These are phyloP conservation scores for Halenospora varia DNA, from an alignment of 495 filamentous ascomycete genomes.

Conservation along the genomic window DNA sequence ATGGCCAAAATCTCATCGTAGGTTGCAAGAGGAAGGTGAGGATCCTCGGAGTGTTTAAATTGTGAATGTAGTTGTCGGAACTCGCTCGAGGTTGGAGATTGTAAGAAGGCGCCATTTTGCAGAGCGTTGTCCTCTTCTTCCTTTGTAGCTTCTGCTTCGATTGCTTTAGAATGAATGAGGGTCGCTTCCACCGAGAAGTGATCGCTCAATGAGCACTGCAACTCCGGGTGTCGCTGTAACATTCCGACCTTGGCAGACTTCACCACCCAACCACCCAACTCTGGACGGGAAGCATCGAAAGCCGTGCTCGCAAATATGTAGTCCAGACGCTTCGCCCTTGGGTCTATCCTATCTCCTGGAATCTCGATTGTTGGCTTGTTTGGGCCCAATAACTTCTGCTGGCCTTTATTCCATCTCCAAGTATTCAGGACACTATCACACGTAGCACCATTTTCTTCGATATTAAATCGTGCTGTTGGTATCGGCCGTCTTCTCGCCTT, in stretches of 20 bases:
- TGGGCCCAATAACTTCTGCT: slow-evolving; percentile 49
- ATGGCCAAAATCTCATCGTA: slow-evolving; percentile 74
- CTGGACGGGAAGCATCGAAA: slow-evolving; percentile 12
- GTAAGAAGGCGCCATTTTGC: slow-evolving; percentile 19
- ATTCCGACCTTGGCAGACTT: slow-evolving; percentile 68
- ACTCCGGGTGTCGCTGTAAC: slow-evolving; percentile 74
- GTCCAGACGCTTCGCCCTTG: slow-evolving; percentile 80
- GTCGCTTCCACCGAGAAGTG: slow-evolving; percentile 84
- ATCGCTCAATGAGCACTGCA: slow-evolving; percentile 83
- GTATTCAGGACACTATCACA: slow-evolving; percentile 86
- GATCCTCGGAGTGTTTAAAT: slow-evolving; percentile 23
- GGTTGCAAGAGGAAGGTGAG: slow-evolving; percentile 41
- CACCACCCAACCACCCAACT: slow-evolving; percentile 56
- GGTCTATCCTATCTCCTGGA: slow-evolving; percentile 56
- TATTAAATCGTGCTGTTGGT: slow-evolving; percentile 72
- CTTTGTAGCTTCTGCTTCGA: neutral
- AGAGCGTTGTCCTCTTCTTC: slow-evolving; percentile 13
- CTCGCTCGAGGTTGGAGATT: slow-evolving; percentile 21
- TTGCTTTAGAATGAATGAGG: slow-evolving; percentile 38
- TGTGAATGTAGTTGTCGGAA: slow-evolving; percentile 17
- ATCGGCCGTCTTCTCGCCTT: slow-evolving; percentile 45
- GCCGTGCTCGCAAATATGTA: slow-evolving; percentile 73
- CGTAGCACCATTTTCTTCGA: slow-evolving; percentile 76
- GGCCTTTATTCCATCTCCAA: slow-evolving; percentile 78
- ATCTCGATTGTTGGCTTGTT: slow-evolving; percentile 33